These are phyloP conservation scores for Venturiaceae sp. DNA, from an alignment of 2,329 filamentous ascomycete species.

Conservation along the genomic window DNA sequence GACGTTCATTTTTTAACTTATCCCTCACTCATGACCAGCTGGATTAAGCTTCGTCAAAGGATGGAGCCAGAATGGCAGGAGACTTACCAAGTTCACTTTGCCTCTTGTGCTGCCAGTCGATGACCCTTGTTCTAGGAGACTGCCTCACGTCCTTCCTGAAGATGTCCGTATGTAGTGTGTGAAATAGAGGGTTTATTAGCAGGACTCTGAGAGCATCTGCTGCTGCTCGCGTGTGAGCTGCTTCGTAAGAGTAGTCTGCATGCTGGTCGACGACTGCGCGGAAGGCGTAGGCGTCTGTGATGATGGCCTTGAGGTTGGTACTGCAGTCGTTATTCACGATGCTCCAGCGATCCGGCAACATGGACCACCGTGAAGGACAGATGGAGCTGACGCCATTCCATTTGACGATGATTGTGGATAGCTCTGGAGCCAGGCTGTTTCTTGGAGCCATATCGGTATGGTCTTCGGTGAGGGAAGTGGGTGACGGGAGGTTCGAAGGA, in stretches of 20 bases:
- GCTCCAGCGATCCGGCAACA: background rate
- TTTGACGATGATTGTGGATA: background rate
- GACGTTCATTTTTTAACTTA: background rate
- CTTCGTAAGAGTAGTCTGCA: background rate
- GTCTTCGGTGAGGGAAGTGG: background rate
- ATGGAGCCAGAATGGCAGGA: no score
- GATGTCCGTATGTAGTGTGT: background rate
- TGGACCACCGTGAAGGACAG: background rate
- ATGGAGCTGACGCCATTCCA: background rate
- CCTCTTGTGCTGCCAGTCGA: background rate
- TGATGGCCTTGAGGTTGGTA: background rate
- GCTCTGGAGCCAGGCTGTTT: background rate
- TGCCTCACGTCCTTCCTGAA: background rate
- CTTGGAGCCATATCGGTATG: background rate
- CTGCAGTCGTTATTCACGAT: background rate
- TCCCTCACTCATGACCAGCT: no score
- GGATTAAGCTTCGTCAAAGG: no score
- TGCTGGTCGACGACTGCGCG: background rate
- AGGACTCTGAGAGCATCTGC: background rate
- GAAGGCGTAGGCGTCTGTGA: background rate
- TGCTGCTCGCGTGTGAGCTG: background rate
- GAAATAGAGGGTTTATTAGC: background rate
- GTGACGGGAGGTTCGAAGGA: background rate
- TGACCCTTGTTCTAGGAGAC: background rate
- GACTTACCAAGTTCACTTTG: background rate